These are phyloP conservation scores for Verticillium nonalfalfae DNA, from an alignment of 2,329 filamentous ascomycete species.

Conservation along the genomic window DNA sequence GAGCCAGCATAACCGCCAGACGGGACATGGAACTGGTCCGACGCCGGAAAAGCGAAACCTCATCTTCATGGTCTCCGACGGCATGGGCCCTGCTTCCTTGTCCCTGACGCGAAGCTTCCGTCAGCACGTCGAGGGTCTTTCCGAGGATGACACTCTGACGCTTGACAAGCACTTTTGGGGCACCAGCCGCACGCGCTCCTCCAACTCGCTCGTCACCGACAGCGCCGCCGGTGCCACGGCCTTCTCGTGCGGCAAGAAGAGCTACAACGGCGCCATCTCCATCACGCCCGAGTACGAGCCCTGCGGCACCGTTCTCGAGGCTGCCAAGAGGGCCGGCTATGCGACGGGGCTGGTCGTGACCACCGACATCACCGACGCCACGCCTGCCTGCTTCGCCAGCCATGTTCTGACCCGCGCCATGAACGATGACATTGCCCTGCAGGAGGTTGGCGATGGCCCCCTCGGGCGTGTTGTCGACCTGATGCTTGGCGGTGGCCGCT, in stretches of 20 bases:
- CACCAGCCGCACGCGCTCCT: conserved; percentile 78
- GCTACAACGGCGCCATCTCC: conserved; percentile 94
- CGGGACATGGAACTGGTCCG: conserved; percentile 20
- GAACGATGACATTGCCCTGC: conserved; percentile 86
- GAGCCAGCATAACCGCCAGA: conserved; percentile 63
- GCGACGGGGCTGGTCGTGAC: conserved; percentile 92
- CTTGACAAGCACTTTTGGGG: conserved; percentile 90
- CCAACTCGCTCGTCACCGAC: conserved; percentile 83
- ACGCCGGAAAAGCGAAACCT: conserved; percentile 69
- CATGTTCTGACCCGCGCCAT: conserved; percentile 76
- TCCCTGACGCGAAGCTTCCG: conserved; percentile 81
- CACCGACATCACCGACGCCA: conserved; percentile 91
- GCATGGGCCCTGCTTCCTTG: conserved; percentile 92
- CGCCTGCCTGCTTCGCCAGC: conserved; percentile 88
- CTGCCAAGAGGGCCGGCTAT: conserved; percentile 86
- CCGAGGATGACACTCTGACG: conserved; percentile 66
- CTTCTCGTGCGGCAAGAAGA: conserved; percentile 88
- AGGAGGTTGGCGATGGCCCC: conserved; percentile 83
- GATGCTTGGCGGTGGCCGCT: conserved; percentile 87
- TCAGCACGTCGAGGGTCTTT: conserved; percentile 69
- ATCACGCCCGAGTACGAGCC: conserved; percentile 78
- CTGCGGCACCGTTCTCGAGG: conserved; percentile 89
- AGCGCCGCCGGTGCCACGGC: conserved; percentile 96
- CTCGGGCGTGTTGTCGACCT: conserved; percentile 85
- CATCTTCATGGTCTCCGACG: conserved; percentile 98